Conservation (phyloP, 1,284 basidiomycete genomes). For the Ceratobasidium sp. region DNA sequence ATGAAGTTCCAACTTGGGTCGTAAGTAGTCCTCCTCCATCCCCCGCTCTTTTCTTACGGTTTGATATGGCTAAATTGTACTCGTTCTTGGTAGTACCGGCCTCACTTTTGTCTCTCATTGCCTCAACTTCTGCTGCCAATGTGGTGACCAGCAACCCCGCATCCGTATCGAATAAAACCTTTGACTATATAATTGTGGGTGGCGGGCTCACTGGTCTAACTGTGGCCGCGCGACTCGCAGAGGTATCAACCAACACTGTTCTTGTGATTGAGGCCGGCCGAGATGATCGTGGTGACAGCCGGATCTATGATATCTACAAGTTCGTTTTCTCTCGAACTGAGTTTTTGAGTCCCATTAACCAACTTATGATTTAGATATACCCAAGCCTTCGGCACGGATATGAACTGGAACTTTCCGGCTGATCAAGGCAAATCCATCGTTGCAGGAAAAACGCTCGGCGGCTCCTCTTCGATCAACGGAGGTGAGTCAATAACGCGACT, state of each 20-base stretch:
- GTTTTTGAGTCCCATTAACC: neutral
- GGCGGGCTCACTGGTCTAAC: constrained; percentile 74
- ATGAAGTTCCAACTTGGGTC: neutral
- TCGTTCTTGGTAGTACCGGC: neutral
- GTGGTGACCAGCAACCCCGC: constrained; percentile 35
- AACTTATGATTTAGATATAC: neutral
- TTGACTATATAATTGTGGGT: constrained; percentile 77
- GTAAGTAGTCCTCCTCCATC: neutral
- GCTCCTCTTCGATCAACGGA: constrained; percentile 72
- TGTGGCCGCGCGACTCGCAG: constrained; percentile 71
- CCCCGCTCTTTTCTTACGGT: neutral
- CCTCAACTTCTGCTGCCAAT: neutral
- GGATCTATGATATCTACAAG: constrained; percentile 65
- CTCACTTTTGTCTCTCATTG: neutral
- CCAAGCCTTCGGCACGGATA: constrained; percentile 62
- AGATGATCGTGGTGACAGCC: constrained; percentile 64
- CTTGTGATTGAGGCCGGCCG: constrained; percentile 72
- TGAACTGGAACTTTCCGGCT: constrained; percentile 67
- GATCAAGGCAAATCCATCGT: constrained; percentile 63
- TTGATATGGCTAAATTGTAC: neutral
- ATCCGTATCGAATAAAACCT: constrained; percentile 56
- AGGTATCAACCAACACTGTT: constrained; percentile 66
- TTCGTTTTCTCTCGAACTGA: constrained; percentile 55
- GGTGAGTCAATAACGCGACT: constrained; percentile 59
- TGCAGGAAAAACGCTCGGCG: constrained; percentile 72